Evolutionary conservation across 805 yeast species (phyloP), one percentile per base, ranked within the genome.

Genomic region (Wickerhamiella hasegawae): DNA sequence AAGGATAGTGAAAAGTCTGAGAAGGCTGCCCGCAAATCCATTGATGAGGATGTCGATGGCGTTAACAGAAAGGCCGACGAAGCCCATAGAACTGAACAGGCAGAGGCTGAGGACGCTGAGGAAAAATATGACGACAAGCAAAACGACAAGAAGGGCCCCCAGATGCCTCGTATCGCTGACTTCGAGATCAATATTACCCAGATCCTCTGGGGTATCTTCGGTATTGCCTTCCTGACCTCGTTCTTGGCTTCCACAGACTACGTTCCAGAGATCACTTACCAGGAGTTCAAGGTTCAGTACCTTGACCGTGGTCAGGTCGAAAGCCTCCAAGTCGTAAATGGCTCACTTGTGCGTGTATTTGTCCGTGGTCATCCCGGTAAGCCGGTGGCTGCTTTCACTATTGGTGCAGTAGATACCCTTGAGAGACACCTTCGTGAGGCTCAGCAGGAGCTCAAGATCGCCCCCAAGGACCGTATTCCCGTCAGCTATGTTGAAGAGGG

Each of bases 401-500:
- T 90, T 48, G 98, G 98, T 8, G 77, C 93, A 1, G 73, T 85
- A 17, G 96, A 84, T 35, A 65, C 73, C 22, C 90, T 90, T 57
- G 98, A 90, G 56, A 73, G 71, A 36, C 76, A 75, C 46, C 61
- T 90, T 39, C 76, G 72, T 40, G 69, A 67, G 25, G 83, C 84
- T 10, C 94, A 84, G 57, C 72, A 73, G 31, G 77, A 74, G 40
- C 64, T 73, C 36, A 66, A 68, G 1, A 69, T 79, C 24, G 70
- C 75, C 3, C 66, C 69, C 9, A 66, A 60, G 38, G 71, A 77
- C 44, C 68, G 81, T 44, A 63, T 87, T 21, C 98, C 98, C 0
- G 84, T 92, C 3, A 59, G 76, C 2, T 90, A 82, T 54, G 67
- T 73, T 22, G 72, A 70, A 43, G 82, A 76, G 53, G 82, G 84